phyloP scores from a whole-genome alignment of 345 rosid species.

The Passiflora organensis region DNA sequence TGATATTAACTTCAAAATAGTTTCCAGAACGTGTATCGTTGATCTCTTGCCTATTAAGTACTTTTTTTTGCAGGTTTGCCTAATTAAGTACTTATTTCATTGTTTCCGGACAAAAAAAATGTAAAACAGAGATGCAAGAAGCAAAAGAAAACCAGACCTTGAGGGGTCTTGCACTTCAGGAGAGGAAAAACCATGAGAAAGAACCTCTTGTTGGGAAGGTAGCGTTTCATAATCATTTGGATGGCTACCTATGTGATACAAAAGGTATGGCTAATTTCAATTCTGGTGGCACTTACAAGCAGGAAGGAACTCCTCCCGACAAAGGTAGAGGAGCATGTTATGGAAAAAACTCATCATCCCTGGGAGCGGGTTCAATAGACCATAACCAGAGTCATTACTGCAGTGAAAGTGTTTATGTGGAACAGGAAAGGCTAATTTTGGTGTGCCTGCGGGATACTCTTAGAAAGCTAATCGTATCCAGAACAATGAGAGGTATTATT shows the following conservation, averaged over 20 bases:
- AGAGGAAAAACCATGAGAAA: not conserved
- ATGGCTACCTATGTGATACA: slow-evolving; percentile 6
- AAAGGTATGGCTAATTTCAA: slow-evolving; percentile 19
- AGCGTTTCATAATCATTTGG: slow-evolving; percentile 6
- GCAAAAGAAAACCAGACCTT: slow-evolving; percentile 13
- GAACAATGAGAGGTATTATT: slow-evolving; percentile 27
- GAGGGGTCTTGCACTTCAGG: slow-evolving; percentile 10
- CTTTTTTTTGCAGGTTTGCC: too few species aligned
- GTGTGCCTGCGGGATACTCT: slow-evolving; percentile 34
- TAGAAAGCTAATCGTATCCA: slow-evolving; percentile 21
- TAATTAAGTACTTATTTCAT: too few species aligned
- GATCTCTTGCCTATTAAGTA: not conserved
- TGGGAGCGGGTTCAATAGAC: slow-evolving; percentile 14
- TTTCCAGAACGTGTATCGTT: not conserved
- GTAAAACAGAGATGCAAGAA: slow-evolving; percentile 7
- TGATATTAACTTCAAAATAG: too few species aligned
- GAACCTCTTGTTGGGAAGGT: slow-evolving; percentile 11
- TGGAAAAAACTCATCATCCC: slow-evolving; percentile 27
- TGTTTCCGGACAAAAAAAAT: slow-evolving; percentile 16
- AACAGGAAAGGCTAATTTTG: slow-evolving; percentile 43
- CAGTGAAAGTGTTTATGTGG: slow-evolving; percentile 5
- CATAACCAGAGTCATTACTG: not conserved
- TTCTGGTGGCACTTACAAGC: slow-evolving; percentile 2
- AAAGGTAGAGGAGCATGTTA: slow-evolving; percentile 39
- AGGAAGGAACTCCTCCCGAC: slow-evolving; percentile 34